Percentiles rank a stretch among this genome's conserved stretches.
Conservation (phyloP, 148 eudicot species). For the Rhododendron henanense region DNA sequence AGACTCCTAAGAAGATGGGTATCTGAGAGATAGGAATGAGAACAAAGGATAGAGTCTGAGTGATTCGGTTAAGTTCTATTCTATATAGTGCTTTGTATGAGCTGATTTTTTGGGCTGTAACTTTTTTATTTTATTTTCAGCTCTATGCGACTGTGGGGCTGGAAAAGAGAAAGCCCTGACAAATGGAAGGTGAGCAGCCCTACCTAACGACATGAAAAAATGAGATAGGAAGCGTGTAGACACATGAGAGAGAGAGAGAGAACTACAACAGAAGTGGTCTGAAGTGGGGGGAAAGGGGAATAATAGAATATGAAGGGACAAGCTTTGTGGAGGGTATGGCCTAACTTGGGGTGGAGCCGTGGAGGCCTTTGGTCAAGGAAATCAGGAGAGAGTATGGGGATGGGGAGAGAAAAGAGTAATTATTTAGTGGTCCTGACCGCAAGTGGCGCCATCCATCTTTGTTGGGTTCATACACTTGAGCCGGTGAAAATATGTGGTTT, state of each 20-base stretch:
- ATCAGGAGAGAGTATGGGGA: neutral
- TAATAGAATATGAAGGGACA: neutral
- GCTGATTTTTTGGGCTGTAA: neutral
- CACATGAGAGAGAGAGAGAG: neutral
- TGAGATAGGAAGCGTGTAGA: slow-evolving; percentile 1
- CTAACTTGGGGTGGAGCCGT: neutral
- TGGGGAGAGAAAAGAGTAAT: neutral
- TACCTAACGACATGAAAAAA: slow-evolving; percentile 40
- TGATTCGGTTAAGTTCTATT: neutral
- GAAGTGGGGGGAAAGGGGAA: neutral
- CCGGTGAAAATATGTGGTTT: neutral
- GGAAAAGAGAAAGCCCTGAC: slow-evolving; percentile 21
- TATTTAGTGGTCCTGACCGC: neutral
- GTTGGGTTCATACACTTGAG: too few relatives aligned
- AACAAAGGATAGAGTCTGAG: neutral
- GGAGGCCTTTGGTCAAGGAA: neutral
- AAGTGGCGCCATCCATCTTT: neutral
- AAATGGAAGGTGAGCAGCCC: slow-evolving; percentile 68
- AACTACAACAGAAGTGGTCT: neutral
- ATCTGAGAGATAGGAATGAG: neutral
- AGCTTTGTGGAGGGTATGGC: neutral
- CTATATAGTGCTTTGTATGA: neutral
- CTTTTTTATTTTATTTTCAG: neutral
- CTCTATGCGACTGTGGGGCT: slow-evolving; percentile 2
- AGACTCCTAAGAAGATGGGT: neutral